Percentiles rank a stretch among this genome's conserved stretches.
Conservation (phyloP, 768 basidiomycete genomes). For the Boletus rubropictus region DNA sequence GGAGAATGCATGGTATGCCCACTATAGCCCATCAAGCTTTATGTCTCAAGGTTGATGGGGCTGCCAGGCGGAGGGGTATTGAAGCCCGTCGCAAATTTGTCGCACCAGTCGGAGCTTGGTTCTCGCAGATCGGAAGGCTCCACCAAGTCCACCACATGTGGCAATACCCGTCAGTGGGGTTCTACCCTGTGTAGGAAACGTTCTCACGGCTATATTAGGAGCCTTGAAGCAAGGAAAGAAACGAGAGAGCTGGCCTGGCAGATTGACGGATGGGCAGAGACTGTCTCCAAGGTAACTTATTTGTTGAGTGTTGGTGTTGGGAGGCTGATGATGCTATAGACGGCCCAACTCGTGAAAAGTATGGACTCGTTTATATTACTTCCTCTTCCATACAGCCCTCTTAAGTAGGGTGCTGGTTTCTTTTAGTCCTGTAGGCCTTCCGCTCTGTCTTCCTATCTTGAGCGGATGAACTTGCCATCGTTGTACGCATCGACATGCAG, state of each 20-base stretch:
- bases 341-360: constrained; percentile 73
- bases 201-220: constrained; percentile 36
- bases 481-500: neutral
- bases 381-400: constrained; percentile 77
- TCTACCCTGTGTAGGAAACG: constrained; percentile 2
- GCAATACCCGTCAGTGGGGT: constrained; percentile 79
- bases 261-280: constrained; percentile 92
- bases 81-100: constrained; percentile 89
- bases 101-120: constrained; percentile 87
- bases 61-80: constrained; percentile 78
- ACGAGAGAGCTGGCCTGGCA: constrained; percentile 89
- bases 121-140: constrained; percentile 77
- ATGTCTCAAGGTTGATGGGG: constrained; percentile 2
- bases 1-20: constrained; percentile 81
- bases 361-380: constrained; percentile 87
- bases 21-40: neutral
- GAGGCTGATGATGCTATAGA: constrained; percentile 43
- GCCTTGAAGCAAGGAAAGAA: constrained; percentile 75
- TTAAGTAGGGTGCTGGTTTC: constrained; percentile 47
- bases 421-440: neutral
- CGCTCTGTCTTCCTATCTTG: neutral
- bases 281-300: constrained; percentile 71
- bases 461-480: neutral
- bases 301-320: constrained; percentile 11
- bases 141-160: constrained; percentile 95